A percentile compares a stretch with the other conserved stretches of the same genome.
Evolutionary conservation across 306 rosid species (phyloP).

Genomic region (Geum urbanum): DNA sequence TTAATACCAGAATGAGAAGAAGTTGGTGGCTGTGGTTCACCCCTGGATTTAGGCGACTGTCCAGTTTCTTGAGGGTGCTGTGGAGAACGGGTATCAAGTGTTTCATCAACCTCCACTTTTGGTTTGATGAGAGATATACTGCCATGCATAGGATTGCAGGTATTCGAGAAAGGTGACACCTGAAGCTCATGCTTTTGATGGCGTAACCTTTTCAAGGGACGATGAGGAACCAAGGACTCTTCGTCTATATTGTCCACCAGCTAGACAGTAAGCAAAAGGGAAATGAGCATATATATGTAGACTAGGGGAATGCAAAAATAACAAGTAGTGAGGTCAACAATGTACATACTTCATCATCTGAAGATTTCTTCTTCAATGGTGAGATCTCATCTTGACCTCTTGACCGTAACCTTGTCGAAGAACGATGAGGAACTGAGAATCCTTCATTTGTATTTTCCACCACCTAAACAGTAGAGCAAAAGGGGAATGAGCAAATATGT

Average conservation of each 20-base stretch:
- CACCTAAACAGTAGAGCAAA: conserved; percentile 32
- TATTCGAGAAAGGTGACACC: conserved; percentile 29
- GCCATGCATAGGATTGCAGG: conserved; percentile 27
- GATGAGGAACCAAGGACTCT: conserved; percentile 36
- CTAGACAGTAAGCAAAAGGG: neutral
- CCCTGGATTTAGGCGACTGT: conserved; percentile 28
- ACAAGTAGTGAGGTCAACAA: too few species aligned
- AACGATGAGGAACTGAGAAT: conserved; percentile 39
- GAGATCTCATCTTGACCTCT: too few species aligned
- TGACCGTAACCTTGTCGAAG: conserved; percentile 68
- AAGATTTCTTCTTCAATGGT: too few species aligned
- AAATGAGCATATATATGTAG: too few species aligned
- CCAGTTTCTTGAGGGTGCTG: conserved; percentile 30
- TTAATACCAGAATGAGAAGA: conserved; percentile 24
- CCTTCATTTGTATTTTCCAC: conserved; percentile 42
- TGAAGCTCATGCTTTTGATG: conserved; percentile 50
- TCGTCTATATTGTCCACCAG: conserved; percentile 43
- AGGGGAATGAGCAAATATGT: conserved; percentile 24
- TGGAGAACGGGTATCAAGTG: conserved; percentile 28
- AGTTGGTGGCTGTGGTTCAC: conserved; percentile 26
- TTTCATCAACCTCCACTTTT: conserved; percentile 43
- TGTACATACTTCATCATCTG: too few species aligned
- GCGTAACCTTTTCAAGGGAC: conserved; percentile 81
- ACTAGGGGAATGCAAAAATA: too few species aligned
- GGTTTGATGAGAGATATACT: conserved; percentile 39